Percentiles rank a stretch among this genome's conserved stretches.
These are phyloP conservation scores for Diaporthe sp. DNA, from an alignment of 2,329 filamentous ascomycete genomes.

Conservation along the genomic window DNA sequence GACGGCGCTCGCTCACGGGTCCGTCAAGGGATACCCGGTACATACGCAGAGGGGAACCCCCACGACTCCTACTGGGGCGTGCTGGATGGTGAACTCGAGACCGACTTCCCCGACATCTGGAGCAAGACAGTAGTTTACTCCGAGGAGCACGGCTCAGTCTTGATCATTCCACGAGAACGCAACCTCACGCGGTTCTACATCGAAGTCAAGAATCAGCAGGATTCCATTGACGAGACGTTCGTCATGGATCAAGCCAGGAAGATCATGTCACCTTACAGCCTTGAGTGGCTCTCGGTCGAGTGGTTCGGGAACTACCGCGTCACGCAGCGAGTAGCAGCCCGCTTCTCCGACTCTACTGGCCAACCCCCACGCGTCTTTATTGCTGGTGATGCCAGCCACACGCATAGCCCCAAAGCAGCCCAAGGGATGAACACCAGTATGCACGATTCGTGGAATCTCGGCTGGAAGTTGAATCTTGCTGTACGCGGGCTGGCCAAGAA, in stretches of 20 bases:
- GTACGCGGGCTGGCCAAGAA: constrained; percentile 70
- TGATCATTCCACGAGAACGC: constrained; percentile 80
- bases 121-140: constrained; percentile 80
- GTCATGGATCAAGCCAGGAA: constrained; percentile 77
- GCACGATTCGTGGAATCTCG: constrained; percentile 73
- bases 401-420: constrained; percentile 79
- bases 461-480: constrained; percentile 65
- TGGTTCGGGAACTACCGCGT: constrained; percentile 83
- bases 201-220: constrained; percentile 66
- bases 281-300: constrained; percentile 72
- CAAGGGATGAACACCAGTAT: constrained; percentile 77
- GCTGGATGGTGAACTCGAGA: constrained; percentile 78
- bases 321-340: constrained; percentile 78
- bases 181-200: constrained; percentile 78
- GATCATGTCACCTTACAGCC: constrained; percentile 70
- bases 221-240: constrained; percentile 69
- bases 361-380: constrained; percentile 71
- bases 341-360: constrained; percentile 71
- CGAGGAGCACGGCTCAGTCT: constrained; percentile 75
- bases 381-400: constrained; percentile 79
- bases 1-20: constrained; percentile 80
- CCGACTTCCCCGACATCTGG: constrained; percentile 82
- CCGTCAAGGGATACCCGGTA: constrained; percentile 72
- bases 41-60: constrained; percentile 69
- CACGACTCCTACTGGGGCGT: constrained; percentile 76